Conservation (phyloP, 2,329 filamentous ascomycete species). For the Stylonectria norvegica region DNA sequence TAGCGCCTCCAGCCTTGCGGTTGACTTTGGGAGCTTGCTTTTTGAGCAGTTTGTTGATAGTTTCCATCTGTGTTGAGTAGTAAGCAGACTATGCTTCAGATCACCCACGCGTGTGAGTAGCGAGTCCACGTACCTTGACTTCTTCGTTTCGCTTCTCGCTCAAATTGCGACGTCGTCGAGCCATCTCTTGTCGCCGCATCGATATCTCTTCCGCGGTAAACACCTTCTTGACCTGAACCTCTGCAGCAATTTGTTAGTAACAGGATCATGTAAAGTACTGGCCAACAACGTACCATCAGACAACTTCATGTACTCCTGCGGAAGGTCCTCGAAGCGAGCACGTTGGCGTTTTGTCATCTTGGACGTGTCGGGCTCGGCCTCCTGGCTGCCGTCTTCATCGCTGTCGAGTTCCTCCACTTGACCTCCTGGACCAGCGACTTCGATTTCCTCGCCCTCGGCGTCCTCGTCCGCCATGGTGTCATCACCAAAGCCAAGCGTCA, state of each 20-base stretch:
- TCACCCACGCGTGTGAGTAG: conserved; percentile 2
- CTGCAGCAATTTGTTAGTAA: conserved; percentile 33
- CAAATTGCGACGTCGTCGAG: conserved; percentile 57
- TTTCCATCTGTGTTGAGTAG: conserved; percentile 65
- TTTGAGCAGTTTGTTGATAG: conserved; percentile 84
- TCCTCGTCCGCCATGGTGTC: conserved; percentile 48
- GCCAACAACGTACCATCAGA: conserved; percentile 50
- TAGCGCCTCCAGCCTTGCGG: conserved; percentile 46
- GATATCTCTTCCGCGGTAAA: conserved; percentile 61
- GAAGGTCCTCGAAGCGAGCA: conserved; percentile 55
- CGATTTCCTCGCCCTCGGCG: conserved; percentile 45
- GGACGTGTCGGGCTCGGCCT: conserved; percentile 51
- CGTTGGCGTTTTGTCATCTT: conserved; percentile 61
- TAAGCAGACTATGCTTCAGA: conserved; percentile 2
- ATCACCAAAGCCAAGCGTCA: conserved; percentile 39
- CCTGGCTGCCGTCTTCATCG: conserved; percentile 45
- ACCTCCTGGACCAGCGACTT: conserved; percentile 40
- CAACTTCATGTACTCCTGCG: conserved; percentile 55
- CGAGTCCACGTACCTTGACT: conserved; percentile 52
- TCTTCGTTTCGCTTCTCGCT: conserved; percentile 63
- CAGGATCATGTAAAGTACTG: conserved; percentile 7
- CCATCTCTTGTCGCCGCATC: conserved; percentile 62
- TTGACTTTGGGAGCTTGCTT: conserved; percentile 78
- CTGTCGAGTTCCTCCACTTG: conserved; percentile 43
- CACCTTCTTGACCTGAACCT: conserved; percentile 61